Conservation (phyloP, 202 grass and related monocot species). For the Setaria viridis region DNA sequence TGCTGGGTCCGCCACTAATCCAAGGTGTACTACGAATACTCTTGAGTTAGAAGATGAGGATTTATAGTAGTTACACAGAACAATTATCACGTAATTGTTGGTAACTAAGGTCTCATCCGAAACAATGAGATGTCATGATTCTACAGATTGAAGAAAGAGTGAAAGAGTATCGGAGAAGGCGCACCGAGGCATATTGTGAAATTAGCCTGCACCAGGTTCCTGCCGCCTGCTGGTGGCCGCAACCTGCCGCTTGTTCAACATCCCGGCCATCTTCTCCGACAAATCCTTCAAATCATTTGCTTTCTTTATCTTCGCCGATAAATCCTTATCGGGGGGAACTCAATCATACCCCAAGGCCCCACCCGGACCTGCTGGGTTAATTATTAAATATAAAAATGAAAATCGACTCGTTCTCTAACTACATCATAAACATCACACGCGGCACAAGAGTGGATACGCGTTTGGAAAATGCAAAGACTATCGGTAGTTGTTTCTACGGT, state of each 20-base stretch:
- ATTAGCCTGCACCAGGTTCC: constrained; percentile 84
- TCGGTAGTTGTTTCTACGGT: background rate
- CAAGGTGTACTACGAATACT: background rate
- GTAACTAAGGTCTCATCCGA: background rate
- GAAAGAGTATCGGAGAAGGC: constrained; percentile 26
- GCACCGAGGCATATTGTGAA: constrained; percentile 77
- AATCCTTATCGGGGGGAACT: constrained; percentile 35
- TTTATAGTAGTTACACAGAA: constrained; percentile 14
- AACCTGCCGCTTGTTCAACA: constrained; percentile 30
- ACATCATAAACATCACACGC: background rate
- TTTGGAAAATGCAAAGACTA: background rate
- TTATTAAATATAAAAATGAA: no score
- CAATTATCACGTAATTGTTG: background rate
- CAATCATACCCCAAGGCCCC: background rate
- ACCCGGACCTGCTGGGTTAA: no score
- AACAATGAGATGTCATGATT: constrained; percentile 3
- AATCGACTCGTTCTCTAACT: background rate
- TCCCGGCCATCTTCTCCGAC: constrained; percentile 50
- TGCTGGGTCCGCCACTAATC: no score
- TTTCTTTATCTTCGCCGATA: constrained; percentile 44
- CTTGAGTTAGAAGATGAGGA: constrained; percentile 14
- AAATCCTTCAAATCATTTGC: constrained; percentile 65
- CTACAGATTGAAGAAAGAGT: background rate
- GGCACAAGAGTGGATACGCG: background rate
- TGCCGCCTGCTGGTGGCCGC: constrained; percentile 30